Percentiles rank a stretch among this genome's conserved stretches.
phyloP scores from a whole-genome alignment of 2,329 filamentous ascomycete species.

The Aspergillus quadrilineatus region DNA sequence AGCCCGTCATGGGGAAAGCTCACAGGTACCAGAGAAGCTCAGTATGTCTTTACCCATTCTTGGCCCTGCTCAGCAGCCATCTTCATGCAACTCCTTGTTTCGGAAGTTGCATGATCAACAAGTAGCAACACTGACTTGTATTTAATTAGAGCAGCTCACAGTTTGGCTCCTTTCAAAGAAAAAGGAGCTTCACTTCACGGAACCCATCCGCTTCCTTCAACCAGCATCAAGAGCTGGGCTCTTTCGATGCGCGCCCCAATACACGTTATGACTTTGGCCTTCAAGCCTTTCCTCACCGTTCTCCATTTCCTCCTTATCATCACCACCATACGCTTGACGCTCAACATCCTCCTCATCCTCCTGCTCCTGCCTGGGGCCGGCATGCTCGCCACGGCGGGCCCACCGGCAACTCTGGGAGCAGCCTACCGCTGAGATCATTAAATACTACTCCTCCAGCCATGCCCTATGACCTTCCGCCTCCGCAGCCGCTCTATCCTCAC shows the following conservation, averaged over 20 bases:
- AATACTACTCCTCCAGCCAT: not conserved
- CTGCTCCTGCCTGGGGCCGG: not conserved
- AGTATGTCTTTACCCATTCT: not conserved
- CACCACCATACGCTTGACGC: not conserved
- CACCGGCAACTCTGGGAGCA: not conserved
- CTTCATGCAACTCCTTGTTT: not conserved
- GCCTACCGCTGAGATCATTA: slow-evolving; percentile 2
- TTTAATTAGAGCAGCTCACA: slow-evolving; percentile 1
- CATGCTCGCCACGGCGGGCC: not conserved
- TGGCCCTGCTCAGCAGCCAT: not conserved
- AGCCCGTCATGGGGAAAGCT: slow-evolving; percentile 1
- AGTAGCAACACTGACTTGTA: not conserved
- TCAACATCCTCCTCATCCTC: not conserved
- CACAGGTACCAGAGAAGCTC: slow-evolving; percentile 9
- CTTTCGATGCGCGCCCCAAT: not conserved
- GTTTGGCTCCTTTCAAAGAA: not conserved
- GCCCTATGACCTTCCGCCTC: not conserved
- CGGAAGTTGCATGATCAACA: not conserved
- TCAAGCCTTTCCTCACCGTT: not conserved
- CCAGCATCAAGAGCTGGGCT: not conserved
- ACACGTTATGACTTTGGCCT: not conserved
- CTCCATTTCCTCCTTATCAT: not conserved
- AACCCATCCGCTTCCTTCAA: not conserved
- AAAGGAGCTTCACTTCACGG: not conserved
- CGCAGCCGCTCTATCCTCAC: not conserved